phyloP scores from a whole-genome alignment of 2,329 filamentous ascomycete species.

The Coniochaeta prunicola region DNA sequence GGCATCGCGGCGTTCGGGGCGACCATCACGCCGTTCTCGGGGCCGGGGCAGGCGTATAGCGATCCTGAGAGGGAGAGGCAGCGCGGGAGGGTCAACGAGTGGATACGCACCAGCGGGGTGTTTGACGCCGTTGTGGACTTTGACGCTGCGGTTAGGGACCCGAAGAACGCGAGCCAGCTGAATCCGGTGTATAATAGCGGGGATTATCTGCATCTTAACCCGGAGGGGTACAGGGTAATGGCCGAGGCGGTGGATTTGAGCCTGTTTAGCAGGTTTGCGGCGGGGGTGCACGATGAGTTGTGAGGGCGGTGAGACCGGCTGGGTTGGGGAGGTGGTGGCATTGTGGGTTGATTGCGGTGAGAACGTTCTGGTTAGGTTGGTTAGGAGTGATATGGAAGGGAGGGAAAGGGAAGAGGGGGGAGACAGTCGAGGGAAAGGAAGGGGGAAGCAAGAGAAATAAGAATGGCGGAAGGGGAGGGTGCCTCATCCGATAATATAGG shows the following conservation, averaged over 20 bases:
- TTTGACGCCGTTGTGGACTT: constrained; percentile 60
- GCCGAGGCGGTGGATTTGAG: constrained; percentile 45
- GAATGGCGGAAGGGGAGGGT: neutral
- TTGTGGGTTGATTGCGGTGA: no score
- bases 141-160: constrained; percentile 45
- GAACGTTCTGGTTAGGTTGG: neutral
- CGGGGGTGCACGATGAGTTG: constrained; percentile 16
- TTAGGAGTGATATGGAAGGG: neutral
- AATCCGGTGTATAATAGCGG: constrained; percentile 42
- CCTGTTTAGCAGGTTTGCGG: constrained; percentile 33
- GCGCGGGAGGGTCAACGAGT: constrained; percentile 47
- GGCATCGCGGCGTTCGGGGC: constrained; percentile 49
- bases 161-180: constrained; percentile 34
- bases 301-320: no score
- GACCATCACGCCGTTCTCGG: constrained; percentile 36
- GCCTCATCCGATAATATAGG: neutral
- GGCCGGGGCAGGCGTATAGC: constrained; percentile 43
- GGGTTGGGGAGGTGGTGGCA: neutral
- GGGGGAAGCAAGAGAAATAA: neutral
- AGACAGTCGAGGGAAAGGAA: neutral
- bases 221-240: constrained; percentile 46
- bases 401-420: neutral
- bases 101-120: constrained; percentile 43
- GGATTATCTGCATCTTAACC: constrained; percentile 54
- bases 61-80: constrained; percentile 44